Percentiles rank a stretch among this genome's conserved stretches.
Evolutionary conservation across 2,329 filamentous ascomycete species (phyloP).

Genomic region (Aspergillus sp.): DNA sequence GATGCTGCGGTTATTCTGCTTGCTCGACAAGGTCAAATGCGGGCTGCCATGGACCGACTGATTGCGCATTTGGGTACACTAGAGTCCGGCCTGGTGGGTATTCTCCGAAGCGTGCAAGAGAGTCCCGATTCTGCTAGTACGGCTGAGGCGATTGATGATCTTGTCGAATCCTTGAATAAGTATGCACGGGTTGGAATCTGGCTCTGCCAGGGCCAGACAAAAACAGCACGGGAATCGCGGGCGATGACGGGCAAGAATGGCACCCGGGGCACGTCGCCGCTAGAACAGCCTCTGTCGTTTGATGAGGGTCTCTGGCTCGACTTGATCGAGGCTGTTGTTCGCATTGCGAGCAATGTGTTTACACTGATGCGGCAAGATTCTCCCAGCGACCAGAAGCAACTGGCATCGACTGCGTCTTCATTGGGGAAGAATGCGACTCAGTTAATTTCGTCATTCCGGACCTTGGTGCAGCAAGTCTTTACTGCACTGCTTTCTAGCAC

Average conservation of each 20-base stretch:
- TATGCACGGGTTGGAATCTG: constrained; percentile 92
- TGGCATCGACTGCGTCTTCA: constrained; percentile 7
- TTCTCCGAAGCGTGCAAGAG: constrained; percentile 60
- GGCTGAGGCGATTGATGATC: constrained; percentile 64
- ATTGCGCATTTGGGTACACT: constrained; percentile 75
- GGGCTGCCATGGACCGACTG: constrained; percentile 78
- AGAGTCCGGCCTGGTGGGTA: constrained; percentile 69
- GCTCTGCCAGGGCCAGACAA: constrained; percentile 84
- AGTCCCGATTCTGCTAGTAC: constrained; percentile 54
- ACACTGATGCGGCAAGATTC: constrained; percentile 42
- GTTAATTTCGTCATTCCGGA: constrained; percentile 64
- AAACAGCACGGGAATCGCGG: constrained; percentile 43
- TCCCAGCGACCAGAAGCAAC: constrained; percentile 6
- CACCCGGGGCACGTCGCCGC: constrained; percentile 37
- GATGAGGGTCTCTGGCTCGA: constrained; percentile 65
- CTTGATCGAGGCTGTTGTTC: constrained; percentile 58
- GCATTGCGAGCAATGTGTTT: constrained; percentile 60
- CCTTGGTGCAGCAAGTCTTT: constrained; percentile 83
- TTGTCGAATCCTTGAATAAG: constrained; percentile 76
- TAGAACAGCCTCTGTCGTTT: constrained; percentile 53
- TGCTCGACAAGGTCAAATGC: constrained; percentile 78
- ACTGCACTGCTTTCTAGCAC: constrained; percentile 77
- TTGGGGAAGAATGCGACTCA: constrained; percentile 27
- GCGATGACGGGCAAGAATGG: constrained; percentile 19
- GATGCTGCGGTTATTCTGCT: constrained; percentile 91